These are phyloP conservation scores for Inga oerstediana DNA, from an alignment of 306 rosid species.

Conservation along the genomic window DNA sequence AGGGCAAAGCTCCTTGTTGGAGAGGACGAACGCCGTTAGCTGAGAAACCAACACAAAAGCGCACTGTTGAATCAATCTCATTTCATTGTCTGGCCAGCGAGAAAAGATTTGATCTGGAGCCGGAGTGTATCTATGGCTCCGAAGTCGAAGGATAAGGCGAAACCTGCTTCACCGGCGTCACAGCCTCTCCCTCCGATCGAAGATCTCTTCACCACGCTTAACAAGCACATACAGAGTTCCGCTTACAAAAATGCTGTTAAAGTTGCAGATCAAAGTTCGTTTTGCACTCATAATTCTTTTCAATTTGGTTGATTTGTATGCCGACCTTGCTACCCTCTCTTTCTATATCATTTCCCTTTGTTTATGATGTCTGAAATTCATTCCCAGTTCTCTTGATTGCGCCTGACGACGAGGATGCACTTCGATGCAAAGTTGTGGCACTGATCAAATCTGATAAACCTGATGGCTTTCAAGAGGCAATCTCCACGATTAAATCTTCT, in stretches of 20 bases:
- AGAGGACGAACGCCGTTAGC: neutral
- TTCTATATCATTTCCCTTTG: neutral
- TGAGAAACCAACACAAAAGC: neutral
- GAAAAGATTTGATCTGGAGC: slow-evolving; percentile 16
- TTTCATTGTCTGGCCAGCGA: slow-evolving; percentile 31
- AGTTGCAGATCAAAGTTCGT: slow-evolving; percentile 85
- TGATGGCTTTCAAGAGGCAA: slow-evolving; percentile 66
- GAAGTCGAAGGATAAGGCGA: slow-evolving; percentile 62
- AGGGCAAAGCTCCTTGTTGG: neutral
- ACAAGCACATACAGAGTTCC: slow-evolving; percentile 66
- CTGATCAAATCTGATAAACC: slow-evolving; percentile 71
- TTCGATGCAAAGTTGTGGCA: slow-evolving; percentile 86
- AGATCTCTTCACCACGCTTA: slow-evolving; percentile 82
- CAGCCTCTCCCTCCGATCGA: slow-evolving; percentile 74
- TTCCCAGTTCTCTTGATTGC: slow-evolving; percentile 69
- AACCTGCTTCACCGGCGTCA: slow-evolving; percentile 50
- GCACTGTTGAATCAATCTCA: neutral
- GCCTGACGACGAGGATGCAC: slow-evolving; percentile 80
- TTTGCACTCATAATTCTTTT: neutral
- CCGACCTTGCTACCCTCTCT: too few relatives aligned
- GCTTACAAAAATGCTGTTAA: slow-evolving; percentile 70
- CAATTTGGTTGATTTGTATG: neutral
- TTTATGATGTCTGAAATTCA: neutral
- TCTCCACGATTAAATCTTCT: slow-evolving; percentile 63
- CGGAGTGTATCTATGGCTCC: slow-evolving; percentile 67